Base-by-base conservation (phyloP, 2,329 filamentous ascomycete genomes). In the Sporothrix humicola region DNA sequence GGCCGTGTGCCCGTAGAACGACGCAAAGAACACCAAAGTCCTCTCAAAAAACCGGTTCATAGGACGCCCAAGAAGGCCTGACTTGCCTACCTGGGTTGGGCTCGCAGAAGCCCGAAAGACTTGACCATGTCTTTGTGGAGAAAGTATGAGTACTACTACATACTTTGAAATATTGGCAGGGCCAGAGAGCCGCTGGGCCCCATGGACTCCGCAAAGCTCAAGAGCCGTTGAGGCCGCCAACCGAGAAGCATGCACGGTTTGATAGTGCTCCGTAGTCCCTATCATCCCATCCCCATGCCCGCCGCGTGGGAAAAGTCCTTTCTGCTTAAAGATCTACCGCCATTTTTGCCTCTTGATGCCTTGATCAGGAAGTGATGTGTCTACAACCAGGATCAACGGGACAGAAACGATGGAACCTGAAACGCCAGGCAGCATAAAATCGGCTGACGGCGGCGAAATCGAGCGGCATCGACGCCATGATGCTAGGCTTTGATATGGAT, bases 391-490 rank as follows among this genome's bases (percentile, higher is more conserved):
- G 31, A 10, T n/a, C 31, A 17, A 15, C 15, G 58, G 15, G 17
- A 10, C 54, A 23, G 15, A 20, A 63, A 44, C 17, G n/a, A 48
- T 65, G 10, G 61, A 17, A 52, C 63, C 44, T 68, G 63, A 68
- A 52, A 68, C 63, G 63, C 17, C 63, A 46, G 23, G 44, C 63
- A 68, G 23, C 23, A 44, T 17, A 37, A 68, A 68, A 68, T 68
- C 63, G 46, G 63, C 44, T n/a, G 63, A 68, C 5, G 46, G 61
- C 46, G 50, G 66, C 50, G 9, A 54, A 54, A 56, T 31, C 15
- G 26, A 56, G 17, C 26, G 44, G 23, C 46, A 48, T 65, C 61
- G 61, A 65, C 37, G 52, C 52, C 26, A 61, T 13, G 26, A 61
- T n/a, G 26, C 56, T n/a, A 44, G 37, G 59, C 13, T 63, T 54